Evolutionary conservation across 345 rosid genomes (phyloP).

Genomic region (Gynandropsis gynandra): DNA sequence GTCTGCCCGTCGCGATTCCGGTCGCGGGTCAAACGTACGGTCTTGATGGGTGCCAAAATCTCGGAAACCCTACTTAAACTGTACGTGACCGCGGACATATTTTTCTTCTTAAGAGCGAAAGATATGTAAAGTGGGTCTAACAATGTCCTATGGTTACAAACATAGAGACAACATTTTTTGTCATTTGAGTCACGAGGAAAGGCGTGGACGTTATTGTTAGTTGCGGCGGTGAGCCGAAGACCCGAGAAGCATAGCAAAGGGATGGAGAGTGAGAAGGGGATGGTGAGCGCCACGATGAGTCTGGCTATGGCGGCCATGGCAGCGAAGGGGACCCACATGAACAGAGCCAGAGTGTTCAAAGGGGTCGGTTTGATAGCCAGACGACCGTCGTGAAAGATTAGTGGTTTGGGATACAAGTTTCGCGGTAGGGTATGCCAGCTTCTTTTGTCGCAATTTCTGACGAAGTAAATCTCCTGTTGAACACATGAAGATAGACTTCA

Average conservation of each 20-base stretch:
- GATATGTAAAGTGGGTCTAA: conserved; percentile 67
- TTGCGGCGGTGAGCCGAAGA: conserved; percentile 20
- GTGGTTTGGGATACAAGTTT: conserved; percentile 45
- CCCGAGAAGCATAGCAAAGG: conserved; percentile 40
- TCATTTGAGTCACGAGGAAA: conserved; percentile 14
- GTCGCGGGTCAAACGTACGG: conserved; percentile 51
- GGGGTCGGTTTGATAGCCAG: conserved; percentile 59
- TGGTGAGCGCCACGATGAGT: conserved; percentile 23
- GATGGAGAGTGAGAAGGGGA: conserved; percentile 43
- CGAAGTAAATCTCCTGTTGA: conserved; percentile 48
- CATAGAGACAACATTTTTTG: conserved; percentile 40
- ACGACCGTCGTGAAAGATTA: conserved; percentile 81
- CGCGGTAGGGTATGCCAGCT: conserved; percentile 45
- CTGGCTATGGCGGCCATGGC: conserved; percentile 33
- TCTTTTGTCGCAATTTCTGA: conserved; percentile 48
- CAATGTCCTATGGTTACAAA: conserved; percentile 68
- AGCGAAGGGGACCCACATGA: conserved; percentile 71
- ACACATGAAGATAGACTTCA: conserved; percentile 13
- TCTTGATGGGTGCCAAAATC: conserved; percentile 59
- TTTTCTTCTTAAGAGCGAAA: conserved; percentile 30
- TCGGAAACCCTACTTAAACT: conserved; percentile 61
- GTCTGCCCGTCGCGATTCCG: conserved; percentile 39
- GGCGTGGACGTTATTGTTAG: conserved; percentile 1
- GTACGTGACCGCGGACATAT: conserved; percentile 68
- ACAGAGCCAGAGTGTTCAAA: conserved; percentile 38